Conservation (phyloP, 1,284 basidiomycete genomes). For the Moesziomyces sp. region DNA sequence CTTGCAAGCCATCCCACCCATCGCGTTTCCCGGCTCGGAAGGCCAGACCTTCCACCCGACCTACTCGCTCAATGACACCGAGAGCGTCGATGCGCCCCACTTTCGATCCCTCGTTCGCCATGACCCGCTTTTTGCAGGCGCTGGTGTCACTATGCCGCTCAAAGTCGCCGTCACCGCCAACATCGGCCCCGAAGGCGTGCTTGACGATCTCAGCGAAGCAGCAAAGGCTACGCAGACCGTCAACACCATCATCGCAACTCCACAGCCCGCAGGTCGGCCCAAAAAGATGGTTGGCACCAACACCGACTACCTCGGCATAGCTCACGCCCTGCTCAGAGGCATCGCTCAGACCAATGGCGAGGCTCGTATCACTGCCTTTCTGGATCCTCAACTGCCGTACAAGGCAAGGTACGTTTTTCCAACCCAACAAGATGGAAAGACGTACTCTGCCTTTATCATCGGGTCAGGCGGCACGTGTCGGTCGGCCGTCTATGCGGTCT, state of each 20-base stretch:
- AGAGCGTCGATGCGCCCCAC: slow-evolving; percentile 41
- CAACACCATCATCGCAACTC: slow-evolving; percentile 51
- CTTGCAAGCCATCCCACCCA: slow-evolving; percentile 32
- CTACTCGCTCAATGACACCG: slow-evolving; percentile 50
- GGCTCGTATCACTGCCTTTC: slow-evolving; percentile 23
- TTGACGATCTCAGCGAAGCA: slow-evolving; percentile 49
- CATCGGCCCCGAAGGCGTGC: slow-evolving; percentile 30
- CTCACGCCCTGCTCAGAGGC: slow-evolving; percentile 39
- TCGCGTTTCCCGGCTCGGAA: slow-evolving; percentile 16
- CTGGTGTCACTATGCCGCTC: slow-evolving; percentile 52
- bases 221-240: slow-evolving; percentile 46
- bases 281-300: slow-evolving; percentile 53
- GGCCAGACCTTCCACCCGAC: slow-evolving; percentile 25
- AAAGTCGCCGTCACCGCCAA: slow-evolving; percentile 45
- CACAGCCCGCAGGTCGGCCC: slow-evolving; percentile 11
- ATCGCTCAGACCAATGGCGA: slow-evolving; percentile 29
- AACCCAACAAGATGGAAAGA: slow-evolving; percentile 14
- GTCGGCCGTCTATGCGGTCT: slow-evolving; percentile 47
- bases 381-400: slow-evolving; percentile 21
- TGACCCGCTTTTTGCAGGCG: slow-evolving; percentile 48
- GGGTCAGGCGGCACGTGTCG: slow-evolving; percentile 53
- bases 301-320: slow-evolving; percentile 54
- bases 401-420: slow-evolving; percentile 24
- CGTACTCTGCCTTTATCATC: slow-evolving; percentile 52
- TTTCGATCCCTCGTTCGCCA: slow-evolving; percentile 31